These are phyloP conservation scores for Lasiodiplodia gonubiensis DNA, from an alignment of 2,329 filamentous ascomycete genomes.

Conservation along the genomic window DNA sequence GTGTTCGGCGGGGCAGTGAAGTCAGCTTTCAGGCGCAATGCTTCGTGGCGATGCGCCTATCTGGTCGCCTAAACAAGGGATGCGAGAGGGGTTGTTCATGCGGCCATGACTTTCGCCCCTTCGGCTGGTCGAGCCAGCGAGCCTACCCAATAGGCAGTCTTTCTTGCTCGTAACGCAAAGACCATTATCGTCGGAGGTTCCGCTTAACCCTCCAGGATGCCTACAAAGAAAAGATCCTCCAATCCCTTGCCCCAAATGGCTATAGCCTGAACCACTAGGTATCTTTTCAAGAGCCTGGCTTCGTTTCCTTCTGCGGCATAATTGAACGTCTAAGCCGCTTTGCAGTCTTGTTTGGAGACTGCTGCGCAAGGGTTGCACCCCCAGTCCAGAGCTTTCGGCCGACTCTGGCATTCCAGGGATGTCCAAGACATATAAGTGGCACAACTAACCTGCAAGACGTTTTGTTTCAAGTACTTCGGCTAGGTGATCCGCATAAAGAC, in stretches of 20 bases:
- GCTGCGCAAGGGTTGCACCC: neutral
- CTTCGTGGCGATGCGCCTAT: neutral
- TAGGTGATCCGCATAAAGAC: conserved; percentile 1
- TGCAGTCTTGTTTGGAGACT: neutral
- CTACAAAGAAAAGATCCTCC: neutral
- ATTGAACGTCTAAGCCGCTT: neutral
- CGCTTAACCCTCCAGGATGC: neutral
- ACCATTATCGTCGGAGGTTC: conserved; percentile 8
- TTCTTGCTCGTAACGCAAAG: conserved; percentile 17
- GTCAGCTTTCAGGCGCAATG: neutral
- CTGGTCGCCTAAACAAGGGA: conserved; percentile 13
- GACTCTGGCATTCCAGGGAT: neutral
- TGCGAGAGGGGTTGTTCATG: conserved; percentile 13
- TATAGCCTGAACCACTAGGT: neutral
- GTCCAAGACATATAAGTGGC: conserved; percentile 6
- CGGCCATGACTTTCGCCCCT: conserved; percentile 11
- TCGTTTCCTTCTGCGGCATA: neutral
- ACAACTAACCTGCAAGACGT: conserved; percentile 7
- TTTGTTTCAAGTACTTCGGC: conserved; percentile 20
- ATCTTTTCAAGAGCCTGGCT: neutral
- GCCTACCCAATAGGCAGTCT: conserved; percentile 11
- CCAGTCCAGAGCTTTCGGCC: neutral
- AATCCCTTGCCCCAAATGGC: neutral
- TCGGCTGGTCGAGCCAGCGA: neutral
- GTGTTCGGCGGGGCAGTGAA: conserved; percentile 2